Conservation (phyloP, 305 asterid genomes). For the Nicotiana rustica region DNA sequence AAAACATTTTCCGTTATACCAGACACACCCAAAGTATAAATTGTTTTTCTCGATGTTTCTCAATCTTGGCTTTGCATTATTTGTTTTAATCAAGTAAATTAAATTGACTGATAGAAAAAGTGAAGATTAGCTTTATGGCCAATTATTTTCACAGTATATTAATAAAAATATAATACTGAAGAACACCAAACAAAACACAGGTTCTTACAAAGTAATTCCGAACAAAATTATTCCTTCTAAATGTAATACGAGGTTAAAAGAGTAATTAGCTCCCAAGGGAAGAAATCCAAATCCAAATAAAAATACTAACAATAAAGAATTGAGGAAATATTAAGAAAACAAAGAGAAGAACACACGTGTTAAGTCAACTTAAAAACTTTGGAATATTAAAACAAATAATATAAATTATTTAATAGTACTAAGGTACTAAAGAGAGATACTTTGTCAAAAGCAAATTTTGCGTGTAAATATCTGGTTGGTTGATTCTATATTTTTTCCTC, state of each 20-base stretch:
- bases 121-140: neutral
- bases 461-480: conserved; percentile 27
- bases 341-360: neutral
- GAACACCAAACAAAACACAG: too few species aligned
- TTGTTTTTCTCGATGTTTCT: neutral
- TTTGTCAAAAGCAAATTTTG: conserved; percentile 24
- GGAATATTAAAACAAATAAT: neutral
- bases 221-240: too few species aligned
- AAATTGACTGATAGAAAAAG: neutral
- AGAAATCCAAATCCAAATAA: too few species aligned
- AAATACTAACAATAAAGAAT: neutral
- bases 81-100: neutral
- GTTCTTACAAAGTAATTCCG: too few species aligned
- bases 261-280: too few species aligned
- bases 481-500: neutral
- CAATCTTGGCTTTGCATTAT: neutral
- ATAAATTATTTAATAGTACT: neutral
- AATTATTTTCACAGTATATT: too few species aligned
- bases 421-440: neutral
- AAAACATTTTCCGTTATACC: too few species aligned
- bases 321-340: conserved; percentile 1
- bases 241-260: too few species aligned
- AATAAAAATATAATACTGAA: too few species aligned
- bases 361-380: conserved; percentile 8
- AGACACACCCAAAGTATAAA: too few species aligned